phyloP scores from a whole-genome alignment of 768 basidiomycete genomes.

The Tricholoma furcatifolium region DNA sequence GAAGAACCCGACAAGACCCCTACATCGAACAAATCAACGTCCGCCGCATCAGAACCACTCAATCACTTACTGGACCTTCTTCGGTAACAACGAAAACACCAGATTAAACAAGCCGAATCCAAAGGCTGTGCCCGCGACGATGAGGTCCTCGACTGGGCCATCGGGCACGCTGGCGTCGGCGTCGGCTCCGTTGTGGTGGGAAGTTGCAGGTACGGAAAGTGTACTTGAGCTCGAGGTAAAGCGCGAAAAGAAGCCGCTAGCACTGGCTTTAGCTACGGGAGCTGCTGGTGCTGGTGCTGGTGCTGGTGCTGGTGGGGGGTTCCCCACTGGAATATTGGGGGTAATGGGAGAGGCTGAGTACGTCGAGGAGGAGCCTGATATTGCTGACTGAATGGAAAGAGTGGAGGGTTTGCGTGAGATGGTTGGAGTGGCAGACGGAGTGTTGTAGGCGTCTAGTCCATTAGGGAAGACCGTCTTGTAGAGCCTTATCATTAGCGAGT shows the following conservation, averaged over 20 bases:
- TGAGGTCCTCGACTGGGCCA: slow-evolving; percentile 68
- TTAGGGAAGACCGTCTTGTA: slow-evolving; percentile 68
- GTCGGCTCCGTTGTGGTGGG: slow-evolving; percentile 1
- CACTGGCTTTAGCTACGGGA: background rate
- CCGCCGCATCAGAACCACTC: background rate
- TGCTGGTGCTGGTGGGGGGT: no score
- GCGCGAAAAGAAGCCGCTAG: slow-evolving; percentile 36
- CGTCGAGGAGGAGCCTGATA: slow-evolving; percentile 17
- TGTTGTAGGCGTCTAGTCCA: slow-evolving; percentile 47
- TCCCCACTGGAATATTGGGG: background rate
- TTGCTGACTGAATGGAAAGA: slow-evolving; percentile 18
- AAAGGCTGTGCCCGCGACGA: slow-evolving; percentile 76
- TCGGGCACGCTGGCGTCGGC: slow-evolving; percentile 30
- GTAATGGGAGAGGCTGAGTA: slow-evolving; percentile 15
- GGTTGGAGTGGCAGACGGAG: slow-evolving; percentile 32
- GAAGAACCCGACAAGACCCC: slow-evolving; percentile 70
- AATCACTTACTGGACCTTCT: slow-evolving; percentile 56
- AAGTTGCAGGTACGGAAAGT: slow-evolving; percentile 18
- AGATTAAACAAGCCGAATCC: slow-evolving; percentile 79
- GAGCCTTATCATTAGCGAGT: slow-evolving; percentile 35
- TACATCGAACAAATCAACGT: slow-evolving; percentile 21
- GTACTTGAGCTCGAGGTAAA: slow-evolving; percentile 26
- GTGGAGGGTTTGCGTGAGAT: slow-evolving; percentile 33
- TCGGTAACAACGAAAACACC: slow-evolving; percentile 74
- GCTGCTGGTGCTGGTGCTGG: no score